These are phyloP conservation scores for Mikania micrantha DNA, from an alignment of 129 eudicot species.

Conservation along the genomic window DNA sequence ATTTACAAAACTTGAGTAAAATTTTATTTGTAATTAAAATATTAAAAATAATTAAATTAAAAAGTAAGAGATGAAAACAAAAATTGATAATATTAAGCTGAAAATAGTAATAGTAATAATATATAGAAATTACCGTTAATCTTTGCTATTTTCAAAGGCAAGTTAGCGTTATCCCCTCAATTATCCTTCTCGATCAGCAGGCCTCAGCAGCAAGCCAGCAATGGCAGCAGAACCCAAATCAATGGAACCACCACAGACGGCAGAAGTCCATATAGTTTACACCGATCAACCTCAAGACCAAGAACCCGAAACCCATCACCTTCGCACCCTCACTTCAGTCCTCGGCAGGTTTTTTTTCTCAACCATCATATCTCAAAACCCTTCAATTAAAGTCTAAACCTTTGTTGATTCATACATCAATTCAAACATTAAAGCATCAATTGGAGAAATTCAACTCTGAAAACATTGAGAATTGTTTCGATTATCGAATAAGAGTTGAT, in stretches of 20 bases:
- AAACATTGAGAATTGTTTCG: not conserved
- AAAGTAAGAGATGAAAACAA: too few relatives aligned
- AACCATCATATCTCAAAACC: not conserved
- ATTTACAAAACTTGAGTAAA: too few relatives aligned
- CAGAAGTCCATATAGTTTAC: conserved; percentile 65
- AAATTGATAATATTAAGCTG: too few relatives aligned
- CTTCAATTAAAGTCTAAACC: not conserved
- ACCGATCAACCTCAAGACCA: conserved; percentile 54
- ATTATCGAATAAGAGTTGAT: not conserved
- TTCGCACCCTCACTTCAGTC: conserved; percentile 67
- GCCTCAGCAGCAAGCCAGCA: too few relatives aligned
- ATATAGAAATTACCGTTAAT: too few relatives aligned
- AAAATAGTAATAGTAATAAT: too few relatives aligned
- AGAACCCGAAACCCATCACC: conserved; percentile 55
- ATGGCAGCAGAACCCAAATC: conserved; percentile 30
- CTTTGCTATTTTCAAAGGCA: too few relatives aligned
- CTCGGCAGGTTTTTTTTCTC: conserved; percentile 47
- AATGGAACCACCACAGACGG: conserved; percentile 4
- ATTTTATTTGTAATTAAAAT: too few relatives aligned
- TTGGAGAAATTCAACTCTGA: not conserved
- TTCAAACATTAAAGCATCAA: not conserved
- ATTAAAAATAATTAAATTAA: too few relatives aligned
- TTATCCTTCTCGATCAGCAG: not conserved
- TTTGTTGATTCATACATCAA: not conserved
- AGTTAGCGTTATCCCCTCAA: too few relatives aligned